These are phyloP conservation scores for Medicago lupulina DNA, from an alignment of 306 rosid genomes.

Conservation along the genomic window DNA sequence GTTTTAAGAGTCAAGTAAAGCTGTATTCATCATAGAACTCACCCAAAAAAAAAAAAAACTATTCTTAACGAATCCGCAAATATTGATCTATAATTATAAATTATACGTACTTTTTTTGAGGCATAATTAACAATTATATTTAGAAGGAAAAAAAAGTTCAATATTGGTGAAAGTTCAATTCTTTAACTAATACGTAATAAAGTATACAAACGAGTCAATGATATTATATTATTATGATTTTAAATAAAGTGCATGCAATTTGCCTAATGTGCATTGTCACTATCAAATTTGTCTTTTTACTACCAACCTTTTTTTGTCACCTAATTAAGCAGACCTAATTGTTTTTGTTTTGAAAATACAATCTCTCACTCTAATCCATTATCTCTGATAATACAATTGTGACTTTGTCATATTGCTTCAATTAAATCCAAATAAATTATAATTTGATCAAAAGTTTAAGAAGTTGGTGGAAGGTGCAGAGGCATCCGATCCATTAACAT, in stretches of 20 bases:
- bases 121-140: neutral
- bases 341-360: neutral
- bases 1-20: conserved; percentile 44
- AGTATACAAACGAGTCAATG: conserved; percentile 45
- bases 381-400: neutral
- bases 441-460: conserved; percentile 17
- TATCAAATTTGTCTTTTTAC: conserved; percentile 30
- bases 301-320: conserved; percentile 20
- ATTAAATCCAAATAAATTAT: neutral
- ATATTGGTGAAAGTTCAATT: conserved; percentile 47
- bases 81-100: conserved; percentile 6
- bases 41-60: neutral
- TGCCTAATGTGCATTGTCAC: conserved; percentile 37
- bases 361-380: neutral
- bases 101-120: neutral
- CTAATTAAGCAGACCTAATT: conserved; percentile 27
- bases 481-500: conserved; percentile 4
- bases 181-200: conserved; percentile 45
- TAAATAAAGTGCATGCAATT: conserved; percentile 39
- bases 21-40: neutral
- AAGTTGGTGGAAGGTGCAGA: conserved; percentile 34
- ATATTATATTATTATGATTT: neutral
- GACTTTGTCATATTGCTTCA: neutral
- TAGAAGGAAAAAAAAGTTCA: neutral
- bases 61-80: conserved; percentile 26